A percentile compares a stretch with the other conserved stretches of the same genome.
Evolutionary conservation across 768 basidiomycete species (phyloP).

Genomic region (Hypholoma sublateritium): DNA sequence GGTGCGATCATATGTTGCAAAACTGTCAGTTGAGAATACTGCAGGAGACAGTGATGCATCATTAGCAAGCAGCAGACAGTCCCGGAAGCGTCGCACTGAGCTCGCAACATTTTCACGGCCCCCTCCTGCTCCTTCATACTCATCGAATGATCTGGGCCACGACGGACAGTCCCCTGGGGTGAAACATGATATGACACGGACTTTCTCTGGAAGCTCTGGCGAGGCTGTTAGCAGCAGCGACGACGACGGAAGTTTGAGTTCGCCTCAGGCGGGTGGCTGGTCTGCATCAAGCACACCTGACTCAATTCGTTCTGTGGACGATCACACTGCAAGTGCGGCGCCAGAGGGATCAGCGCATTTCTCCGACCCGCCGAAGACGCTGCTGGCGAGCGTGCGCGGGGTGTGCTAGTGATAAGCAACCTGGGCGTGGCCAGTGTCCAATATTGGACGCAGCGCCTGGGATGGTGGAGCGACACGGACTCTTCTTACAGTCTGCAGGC

Average conservation of each 20-base stretch:
- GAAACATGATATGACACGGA: not conserved
- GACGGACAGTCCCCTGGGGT: not conserved
- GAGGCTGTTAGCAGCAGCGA: not conserved
- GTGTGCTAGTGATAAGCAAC: not conserved
- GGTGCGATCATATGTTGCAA: slow-evolving; percentile 58
- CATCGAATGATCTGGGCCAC: not conserved
- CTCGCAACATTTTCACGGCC: slow-evolving; percentile 39
- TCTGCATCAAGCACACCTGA: not conserved
- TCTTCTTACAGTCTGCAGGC: not conserved
- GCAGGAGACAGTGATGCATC: slow-evolving; percentile 12
- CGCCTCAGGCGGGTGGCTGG: not conserved
- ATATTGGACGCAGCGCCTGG: too few species aligned
- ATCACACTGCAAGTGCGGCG: not conserved
- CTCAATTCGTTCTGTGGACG: not conserved
- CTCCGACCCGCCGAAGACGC: not conserved
- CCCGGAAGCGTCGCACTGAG: slow-evolving; percentile 9
- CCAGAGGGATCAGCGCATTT: not conserved
- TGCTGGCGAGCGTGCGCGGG: not conserved
- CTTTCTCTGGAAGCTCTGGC: not conserved
- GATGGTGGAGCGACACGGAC: too few species aligned
- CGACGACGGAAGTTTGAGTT: not conserved
- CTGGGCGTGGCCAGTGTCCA: not conserved
- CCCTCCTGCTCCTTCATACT: slow-evolving; percentile 18
- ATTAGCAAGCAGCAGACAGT: slow-evolving; percentile 11
- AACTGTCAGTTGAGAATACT: slow-evolving; percentile 1